Base-by-base conservation (phyloP, 495 filamentous ascomycete genomes). In the Lophiotrema nucula region DNA sequence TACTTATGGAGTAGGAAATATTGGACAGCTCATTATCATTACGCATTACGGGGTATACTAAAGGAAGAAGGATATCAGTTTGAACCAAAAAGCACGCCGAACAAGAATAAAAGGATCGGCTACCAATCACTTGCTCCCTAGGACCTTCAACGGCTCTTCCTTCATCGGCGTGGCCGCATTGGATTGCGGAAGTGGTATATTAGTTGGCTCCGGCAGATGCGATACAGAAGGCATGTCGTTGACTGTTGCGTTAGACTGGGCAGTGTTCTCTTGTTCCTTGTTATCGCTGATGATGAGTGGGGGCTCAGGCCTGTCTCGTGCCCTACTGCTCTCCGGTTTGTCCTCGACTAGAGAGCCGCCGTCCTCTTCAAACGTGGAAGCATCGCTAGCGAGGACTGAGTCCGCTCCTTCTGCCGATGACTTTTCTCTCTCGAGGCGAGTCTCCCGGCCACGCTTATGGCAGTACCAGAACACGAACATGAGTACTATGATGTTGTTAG, bases 381-480 rank as follows among this genome's bases (percentile, higher is more conserved):
- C 53, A 35, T 35, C 44, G 26, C 53, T 61, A 15, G 47, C 44
- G 16, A 62, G 38, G 6, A 23, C 50, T 10, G 49, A 33, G 10
- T 60, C 58, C n/a, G n/a, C n/a, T 5, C 53, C 57, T 37, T 50
- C 58, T n/a, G 61, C 56, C 23, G 53, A 43, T 4, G 62, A 49
- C n/a, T 38, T 19, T 39, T 92, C 89, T 57, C 76, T 81, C 65
- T 89, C 89, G 1, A 96, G 77, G 31, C 93, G 78, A 13, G 83
- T 83, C 73, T 98, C 93, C 15, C 82, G 81, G 31, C 93, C 93
- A 13, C 93, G 83, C 71, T 96, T 96, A 70, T 97, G 88, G 72
- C 89, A 97, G 70, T 98, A 98, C 92, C 92, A 98, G 56, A 97
- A 81, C 46, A 92, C 88, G 68, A 92, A 89, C 26, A 98, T 73